phyloP scores from a whole-genome alignment of 495 filamentous ascomycete genomes.

The Podospora conica region DNA sequence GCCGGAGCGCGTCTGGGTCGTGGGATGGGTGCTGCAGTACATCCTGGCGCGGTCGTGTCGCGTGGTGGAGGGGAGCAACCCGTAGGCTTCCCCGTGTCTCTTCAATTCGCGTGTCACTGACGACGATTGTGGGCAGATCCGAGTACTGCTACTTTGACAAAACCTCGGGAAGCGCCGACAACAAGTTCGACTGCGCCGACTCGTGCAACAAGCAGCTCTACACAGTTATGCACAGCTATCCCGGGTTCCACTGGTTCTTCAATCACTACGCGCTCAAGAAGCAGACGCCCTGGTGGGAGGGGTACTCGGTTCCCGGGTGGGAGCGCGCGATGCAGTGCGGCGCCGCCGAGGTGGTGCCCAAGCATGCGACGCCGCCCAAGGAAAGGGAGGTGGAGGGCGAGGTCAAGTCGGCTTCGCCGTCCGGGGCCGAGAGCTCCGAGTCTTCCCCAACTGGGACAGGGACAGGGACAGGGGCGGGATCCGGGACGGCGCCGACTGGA shows the following conservation, averaged over 20 bases:
- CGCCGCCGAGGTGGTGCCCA: neutral
- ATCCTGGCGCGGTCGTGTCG: neutral
- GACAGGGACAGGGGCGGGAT: neutral
- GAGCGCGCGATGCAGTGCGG: neutral
- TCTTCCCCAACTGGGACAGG: neutral
- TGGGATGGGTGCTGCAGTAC: slow-evolving; percentile 1
- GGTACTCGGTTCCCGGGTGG: neutral
- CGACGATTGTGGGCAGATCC: neutral
- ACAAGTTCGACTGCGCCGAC: neutral
- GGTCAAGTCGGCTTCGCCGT: neutral
- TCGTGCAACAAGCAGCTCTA: neutral
- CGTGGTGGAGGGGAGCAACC: neutral
- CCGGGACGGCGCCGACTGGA: too few species aligned
- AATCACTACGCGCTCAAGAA: neutral
- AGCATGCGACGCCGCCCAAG: neutral
- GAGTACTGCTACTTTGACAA: slow-evolving; percentile 1
- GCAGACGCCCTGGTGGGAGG: slow-evolving; percentile 1
- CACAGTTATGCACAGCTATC: neutral
- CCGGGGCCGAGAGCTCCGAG: too few species aligned
- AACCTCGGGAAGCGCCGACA: neutral
- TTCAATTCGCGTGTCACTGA: neutral
- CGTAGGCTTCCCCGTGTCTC: neutral
- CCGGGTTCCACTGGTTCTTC: neutral
- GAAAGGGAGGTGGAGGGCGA: neutral
- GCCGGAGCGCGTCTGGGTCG: neutral